Base-by-base conservation (phyloP, 305 asterid species). In the Solanum chacoense region DNA sequence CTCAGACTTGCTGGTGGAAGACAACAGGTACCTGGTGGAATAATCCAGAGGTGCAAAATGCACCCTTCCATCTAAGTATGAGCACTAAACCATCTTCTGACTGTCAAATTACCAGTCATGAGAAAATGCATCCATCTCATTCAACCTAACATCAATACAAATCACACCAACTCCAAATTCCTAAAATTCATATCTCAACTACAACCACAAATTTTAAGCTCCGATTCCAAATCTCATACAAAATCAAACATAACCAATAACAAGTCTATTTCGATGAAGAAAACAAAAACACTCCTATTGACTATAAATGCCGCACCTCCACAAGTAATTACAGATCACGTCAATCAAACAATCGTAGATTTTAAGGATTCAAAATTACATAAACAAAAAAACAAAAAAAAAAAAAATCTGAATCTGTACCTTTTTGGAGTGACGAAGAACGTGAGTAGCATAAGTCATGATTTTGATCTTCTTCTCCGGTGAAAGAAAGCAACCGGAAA, bases 391-490 rank as follows among this genome's bases (percentile, higher is more conserved):
- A 28, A 14, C 10, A 31, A 31, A 5, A 7, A 78, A 81, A 69
- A 31, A 31, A 5, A 7, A 78, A 81, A 69, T 78, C 65, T 45
- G 80, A 38, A 42, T 24, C 18, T 77, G 14, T 9, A 96, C 99
- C 98, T 95, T 95, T 85, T 89, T 92, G 4, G 98, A 93, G 90
- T 95, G 98, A 90, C 93, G 95, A 88, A 94, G 75, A 86, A 96
- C 71, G 87, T 95, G 97, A 87, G 93, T 93, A 37, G 95, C 91
- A 87, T 89, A 93, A 88, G 95, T 92, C 96, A 92, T 95, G 94
- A 55, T 92, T 83, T 12, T 73, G 26, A 14, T 78, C 85, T 77
- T 77, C 22, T 77, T 77, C 84, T 77, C 85, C 85, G 85, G 29
- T 40, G 65, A 40, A 72, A 55, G 7, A 3, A 73, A n/a, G 14